Base-by-base conservation (phyloP, 177 flowering plant species). In the Telopea speciosissima region DNA sequence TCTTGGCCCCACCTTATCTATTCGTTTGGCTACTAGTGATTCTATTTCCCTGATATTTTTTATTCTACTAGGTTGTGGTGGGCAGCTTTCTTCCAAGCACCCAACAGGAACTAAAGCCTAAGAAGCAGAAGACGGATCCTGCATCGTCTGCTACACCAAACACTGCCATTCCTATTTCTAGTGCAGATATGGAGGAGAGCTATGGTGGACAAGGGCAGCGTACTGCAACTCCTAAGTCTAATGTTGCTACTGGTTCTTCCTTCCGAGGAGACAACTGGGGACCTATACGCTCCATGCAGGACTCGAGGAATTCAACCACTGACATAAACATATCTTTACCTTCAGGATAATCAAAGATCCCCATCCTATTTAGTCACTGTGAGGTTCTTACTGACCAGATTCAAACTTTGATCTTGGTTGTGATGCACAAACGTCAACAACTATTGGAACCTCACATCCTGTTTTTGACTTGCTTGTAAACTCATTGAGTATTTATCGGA, bases 21-120 rank as follows among this genome's bases (percentile, higher is more conserved):
- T 16, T 0, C 13, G 3, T 49, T 49, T 49, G 54, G 19, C 54
- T 49, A 12, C 19, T 49, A 12, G 17, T 49, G 19, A 36, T 36
- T 36, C 54, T 49, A 49, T 49, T 49, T 49, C 17, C 59, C 19
- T 44, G n/a, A 60, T 10, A 5, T 13, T 33, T 24, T 19, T 61
- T 49, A 5, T 24, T 64, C 6, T 24, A 54, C 52, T 84, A 94
- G 99, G 91, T 94, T 68, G 96, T 94, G 5, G 89, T 94, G 17
- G 99, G 99, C 24, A 94, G 97, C 72, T 94, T 94, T 79, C 80
- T 94, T 62, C 79, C 93, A 1, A 89, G 87, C 65, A 86, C 73
- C 73, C 94, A 87, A 77, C 96, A 84, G 24, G 96, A 89, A 74
- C 93, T 81, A 74, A 92, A 88, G 80, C 85, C 85, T 14, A 90